Base-by-base conservation (phyloP, 306 rosid genomes). In the Casuarina glauca region DNA sequence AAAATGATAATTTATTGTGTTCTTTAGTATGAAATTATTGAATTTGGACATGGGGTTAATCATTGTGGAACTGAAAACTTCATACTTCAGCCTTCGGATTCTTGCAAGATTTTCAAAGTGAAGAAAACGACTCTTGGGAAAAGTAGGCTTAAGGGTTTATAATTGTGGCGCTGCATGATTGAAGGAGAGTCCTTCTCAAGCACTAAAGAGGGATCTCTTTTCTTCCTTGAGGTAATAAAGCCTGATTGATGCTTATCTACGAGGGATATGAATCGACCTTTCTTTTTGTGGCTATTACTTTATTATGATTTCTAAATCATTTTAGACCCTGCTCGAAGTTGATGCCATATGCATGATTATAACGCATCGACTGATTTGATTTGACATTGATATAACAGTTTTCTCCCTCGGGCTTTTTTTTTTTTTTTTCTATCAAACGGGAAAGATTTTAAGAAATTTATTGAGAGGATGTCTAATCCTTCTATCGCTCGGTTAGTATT, bases 181-280 rank as follows among this genome's bases (percentile, higher is more conserved):
- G 72, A 76, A 35, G 83, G 69, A 49, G 60, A 43, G 87, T 76
- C 87, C 67, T 73, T 69, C 75, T 84, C 87, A 76, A 49, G 76
- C 84, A 76, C 82, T 83, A 67, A 80, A 54, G 72, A 72, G 50
- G 52, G 41, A 51, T 53, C 74, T 39, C 32, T 52, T 54, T 16
- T 64, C 4, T 8, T 66, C 42, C 20, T 53, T 43, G 4, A 4
- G 11, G 9, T 20, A 44, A 19, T 41, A 2, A 46, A 70, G 61
- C 72, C 74, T 55, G 9, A 69, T 9, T 32, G 73, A 76, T 32
- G 58, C 62, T 72, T 66, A 54, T 48, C 84, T 72, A 66, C 50
- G 49, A 45, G 6, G 49, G 9, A 1, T 45, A 6, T 45, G 9
- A 1, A 45, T 45, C 49, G 9, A 0, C 49, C 8, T 45, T 6